phyloP scores from a whole-genome alignment of 208 protist genomes.

The Trypanosoma avium region DNA sequence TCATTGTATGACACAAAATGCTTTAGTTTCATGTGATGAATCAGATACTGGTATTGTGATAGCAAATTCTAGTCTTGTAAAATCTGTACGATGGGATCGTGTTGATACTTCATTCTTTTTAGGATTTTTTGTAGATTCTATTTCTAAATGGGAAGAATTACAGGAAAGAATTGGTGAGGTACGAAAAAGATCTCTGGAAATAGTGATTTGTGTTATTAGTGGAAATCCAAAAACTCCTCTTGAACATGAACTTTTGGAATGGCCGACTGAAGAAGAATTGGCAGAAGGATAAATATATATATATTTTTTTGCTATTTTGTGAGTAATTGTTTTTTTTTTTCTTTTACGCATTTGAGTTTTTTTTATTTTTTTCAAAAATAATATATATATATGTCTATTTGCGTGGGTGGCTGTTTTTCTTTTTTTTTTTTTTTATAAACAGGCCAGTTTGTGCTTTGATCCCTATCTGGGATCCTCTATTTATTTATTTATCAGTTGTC shows the following conservation, averaged over 20 bases:
- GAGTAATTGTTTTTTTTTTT: too few relatives aligned
- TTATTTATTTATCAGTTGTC: neutral
- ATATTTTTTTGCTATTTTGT: too few relatives aligned
- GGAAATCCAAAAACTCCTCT: neutral
- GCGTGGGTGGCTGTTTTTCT: too few relatives aligned
- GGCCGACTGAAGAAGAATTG: conserved; percentile 20
- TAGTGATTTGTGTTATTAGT: conserved; percentile 7
- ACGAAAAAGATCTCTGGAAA: neutral
- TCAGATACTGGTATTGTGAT: conserved; percentile 27
- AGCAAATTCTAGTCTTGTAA: conserved; percentile 39
- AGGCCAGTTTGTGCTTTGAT: neutral
- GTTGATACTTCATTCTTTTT: conserved; percentile 73
- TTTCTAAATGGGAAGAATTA: conserved; percentile 41
- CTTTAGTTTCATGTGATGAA: conserved; percentile 29
- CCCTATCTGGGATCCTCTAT: neutral
- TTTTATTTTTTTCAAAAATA: too few relatives aligned
- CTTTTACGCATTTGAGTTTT: too few relatives aligned
- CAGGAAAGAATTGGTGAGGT: conserved; percentile 24
- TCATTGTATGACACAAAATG: conserved; percentile 48
- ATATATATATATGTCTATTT: too few relatives aligned
- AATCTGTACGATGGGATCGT: conserved; percentile 50
- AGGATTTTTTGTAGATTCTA: conserved; percentile 49
- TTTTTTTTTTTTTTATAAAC: neutral
- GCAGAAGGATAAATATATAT: too few relatives aligned
- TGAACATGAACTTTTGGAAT: neutral